Evolutionary conservation across 768 basidiomycete genomes (phyloP).

Genomic region (Coprinopsis cinerea): DNA sequence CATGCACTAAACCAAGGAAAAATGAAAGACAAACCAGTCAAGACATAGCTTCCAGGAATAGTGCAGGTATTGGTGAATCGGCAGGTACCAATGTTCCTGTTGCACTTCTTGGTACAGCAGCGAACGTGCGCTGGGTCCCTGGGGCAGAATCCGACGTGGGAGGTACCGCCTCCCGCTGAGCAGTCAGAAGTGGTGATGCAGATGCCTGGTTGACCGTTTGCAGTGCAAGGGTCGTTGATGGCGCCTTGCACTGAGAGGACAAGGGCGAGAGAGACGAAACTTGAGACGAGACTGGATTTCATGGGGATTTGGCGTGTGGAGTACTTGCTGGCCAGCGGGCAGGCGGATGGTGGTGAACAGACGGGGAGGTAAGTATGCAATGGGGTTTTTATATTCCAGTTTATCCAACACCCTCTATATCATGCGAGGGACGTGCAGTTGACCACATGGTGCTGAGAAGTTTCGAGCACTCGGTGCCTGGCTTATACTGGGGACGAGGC

Average conservation of each 20-base stretch:
- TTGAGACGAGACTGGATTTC: too few species aligned
- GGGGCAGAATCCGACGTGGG: conserved; percentile 21
- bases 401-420: too few species aligned
- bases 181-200: conserved; percentile 23
- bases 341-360: too few species aligned
- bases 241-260: conserved; percentile 12
- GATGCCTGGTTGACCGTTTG: conserved; percentile 19
- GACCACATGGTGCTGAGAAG: too few species aligned
- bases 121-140: conserved; percentile 21
- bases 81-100: conserved; percentile 21
- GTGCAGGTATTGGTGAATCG: conserved; percentile 19
- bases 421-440: too few species aligned
- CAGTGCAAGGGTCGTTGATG: conserved; percentile 20
- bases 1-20: too few species aligned
- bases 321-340: too few species aligned
- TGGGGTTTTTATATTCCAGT: too few species aligned
- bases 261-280: conserved; percentile 6
- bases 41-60: conserved; percentile 17
- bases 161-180: conserved; percentile 18
- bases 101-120: conserved; percentile 25
- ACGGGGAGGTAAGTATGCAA: too few species aligned
- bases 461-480: too few species aligned
- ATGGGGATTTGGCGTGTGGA: too few species aligned
- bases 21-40: conserved; percentile 11
- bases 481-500: too few species aligned